phyloP scores from a whole-genome alignment of 2,329 filamentous ascomycete genomes.

The Fusarium sp. region DNA sequence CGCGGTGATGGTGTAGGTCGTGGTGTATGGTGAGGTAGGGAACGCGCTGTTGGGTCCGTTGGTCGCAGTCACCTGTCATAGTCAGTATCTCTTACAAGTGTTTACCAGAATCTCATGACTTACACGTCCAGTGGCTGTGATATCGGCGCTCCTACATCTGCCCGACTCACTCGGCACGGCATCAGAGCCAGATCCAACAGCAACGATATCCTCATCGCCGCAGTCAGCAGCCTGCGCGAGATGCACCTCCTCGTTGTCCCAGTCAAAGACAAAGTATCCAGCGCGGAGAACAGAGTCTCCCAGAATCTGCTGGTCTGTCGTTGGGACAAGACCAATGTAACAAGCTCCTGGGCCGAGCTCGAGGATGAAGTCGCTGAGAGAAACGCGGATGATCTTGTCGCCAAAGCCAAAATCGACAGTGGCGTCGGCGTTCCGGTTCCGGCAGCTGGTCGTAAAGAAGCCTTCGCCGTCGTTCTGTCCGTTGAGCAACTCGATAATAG shows the following conservation, averaged over 20 bases:
- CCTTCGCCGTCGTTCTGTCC: conserved; percentile 55
- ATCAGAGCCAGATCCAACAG: conserved; percentile 48
- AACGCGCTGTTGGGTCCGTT: conserved; percentile 17
- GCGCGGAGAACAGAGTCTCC: conserved; percentile 57
- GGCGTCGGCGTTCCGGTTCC: conserved; percentile 50
- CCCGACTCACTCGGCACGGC: conserved; percentile 51
- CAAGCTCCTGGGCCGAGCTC: conserved; percentile 54
- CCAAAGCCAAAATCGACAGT: conserved; percentile 63
- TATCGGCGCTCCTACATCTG: conserved; percentile 51
- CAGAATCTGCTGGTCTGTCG: conserved; percentile 57
- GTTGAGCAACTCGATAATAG: conserved; percentile 57
- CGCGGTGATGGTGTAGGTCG: conserved; percentile 46
- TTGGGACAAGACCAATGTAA: conserved; percentile 56
- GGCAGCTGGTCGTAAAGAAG: conserved; percentile 59
- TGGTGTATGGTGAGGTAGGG: conserved; percentile 39
- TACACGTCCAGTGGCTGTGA: conserved; percentile 21
- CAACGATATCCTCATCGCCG: conserved; percentile 52
- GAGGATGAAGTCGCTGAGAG: conserved; percentile 62
- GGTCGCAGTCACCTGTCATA: conserved; percentile 15
- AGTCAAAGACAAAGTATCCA: conserved; percentile 60
- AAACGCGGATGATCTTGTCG: conserved; percentile 54
- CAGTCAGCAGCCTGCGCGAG: conserved; percentile 57
- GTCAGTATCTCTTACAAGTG: not conserved
- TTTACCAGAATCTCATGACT: not conserved
- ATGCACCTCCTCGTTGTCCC: conserved; percentile 57